Percentiles rank a stretch among this genome's conserved stretches.
Evolutionary conservation across 139 green algal species (phyloP).

Genomic region (Closterium sp.): DNA sequence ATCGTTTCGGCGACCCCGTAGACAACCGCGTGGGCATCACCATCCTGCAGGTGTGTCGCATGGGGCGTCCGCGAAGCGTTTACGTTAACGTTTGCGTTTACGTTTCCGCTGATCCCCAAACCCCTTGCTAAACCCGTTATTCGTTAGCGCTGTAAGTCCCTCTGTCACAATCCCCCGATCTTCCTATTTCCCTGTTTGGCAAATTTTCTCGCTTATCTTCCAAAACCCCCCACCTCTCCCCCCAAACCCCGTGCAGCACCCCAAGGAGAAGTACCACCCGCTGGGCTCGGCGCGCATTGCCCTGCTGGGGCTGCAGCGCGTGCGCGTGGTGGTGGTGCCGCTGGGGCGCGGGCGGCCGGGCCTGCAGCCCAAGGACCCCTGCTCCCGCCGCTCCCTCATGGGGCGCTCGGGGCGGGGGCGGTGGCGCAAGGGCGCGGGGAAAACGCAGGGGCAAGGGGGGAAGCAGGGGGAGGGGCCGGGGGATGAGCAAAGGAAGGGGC

Average conservation of each 20-base stretch:
- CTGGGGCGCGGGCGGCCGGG: not conserved
- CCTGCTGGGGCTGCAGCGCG: conserved; percentile 19
- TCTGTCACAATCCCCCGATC: not conserved
- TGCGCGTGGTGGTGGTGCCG: conserved; percentile 33
- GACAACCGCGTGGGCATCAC: conserved; percentile 12
- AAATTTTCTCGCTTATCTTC: not conserved
- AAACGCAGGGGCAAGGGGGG: not conserved
- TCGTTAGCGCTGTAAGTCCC: not conserved
- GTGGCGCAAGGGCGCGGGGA: not conserved
- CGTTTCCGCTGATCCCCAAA: not conserved
- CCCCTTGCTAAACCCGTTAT: not conserved
- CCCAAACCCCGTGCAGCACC: not conserved
- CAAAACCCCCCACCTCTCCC: not conserved
- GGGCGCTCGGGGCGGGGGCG: not conserved
- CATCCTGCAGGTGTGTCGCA: conserved; percentile 1
- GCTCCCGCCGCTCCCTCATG: not conserved
- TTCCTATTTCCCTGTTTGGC: not conserved
- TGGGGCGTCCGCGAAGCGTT: not conserved
- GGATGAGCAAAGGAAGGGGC: not conserved
- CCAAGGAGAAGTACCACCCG: conserved; percentile 32
- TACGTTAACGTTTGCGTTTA: not conserved
- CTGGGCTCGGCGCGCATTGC: conserved; percentile 33
- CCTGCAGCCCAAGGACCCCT: conserved; percentile 10
- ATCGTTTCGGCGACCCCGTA: not conserved
- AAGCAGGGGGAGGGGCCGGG: not conserved